phyloP scores from a whole-genome alignment of 805 yeast genomes.

The Candida rishiriensis region DNA sequence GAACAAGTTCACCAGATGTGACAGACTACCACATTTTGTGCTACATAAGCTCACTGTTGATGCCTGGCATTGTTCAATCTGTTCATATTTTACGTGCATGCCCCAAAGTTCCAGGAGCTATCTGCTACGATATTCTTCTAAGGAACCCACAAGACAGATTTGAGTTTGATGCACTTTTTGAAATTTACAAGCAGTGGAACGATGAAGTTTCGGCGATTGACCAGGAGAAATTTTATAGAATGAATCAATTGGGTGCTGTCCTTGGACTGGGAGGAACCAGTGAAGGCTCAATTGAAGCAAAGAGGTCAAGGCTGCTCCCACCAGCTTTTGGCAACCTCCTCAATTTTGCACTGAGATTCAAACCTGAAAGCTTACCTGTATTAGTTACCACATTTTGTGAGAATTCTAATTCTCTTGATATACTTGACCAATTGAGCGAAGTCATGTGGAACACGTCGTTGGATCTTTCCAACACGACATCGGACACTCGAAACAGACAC shows the following conservation, averaged over 20 bases:
- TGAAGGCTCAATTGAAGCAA: constrained; percentile 1
- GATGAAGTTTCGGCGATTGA: constrained; percentile 19
- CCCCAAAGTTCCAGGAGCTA: constrained; percentile 18
- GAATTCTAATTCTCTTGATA: constrained; percentile 6
- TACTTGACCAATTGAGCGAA: constrained; percentile 24
- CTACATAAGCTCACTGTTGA: constrained; percentile 28
- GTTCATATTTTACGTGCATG: constrained; percentile 14
- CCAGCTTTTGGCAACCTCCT: constrained; percentile 26
- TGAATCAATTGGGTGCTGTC: constrained; percentile 10
- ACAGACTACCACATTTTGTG: constrained; percentile 16
- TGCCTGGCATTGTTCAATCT: constrained; percentile 15
- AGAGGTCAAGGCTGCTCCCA: constrained; percentile 20
- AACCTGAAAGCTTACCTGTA: constrained; percentile 16
- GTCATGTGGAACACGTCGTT: constrained; percentile 27
- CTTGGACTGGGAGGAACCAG: no score
- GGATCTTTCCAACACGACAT: constrained; percentile 26
- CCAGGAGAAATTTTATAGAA: constrained; percentile 24
- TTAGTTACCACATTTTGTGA: constrained; percentile 17
- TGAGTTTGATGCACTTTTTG: constrained; percentile 23
- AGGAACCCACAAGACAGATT: constrained; percentile 21
- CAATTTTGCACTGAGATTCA: constrained; percentile 20
- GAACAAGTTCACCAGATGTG: constrained; percentile 4
- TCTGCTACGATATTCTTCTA: constrained; percentile 28
- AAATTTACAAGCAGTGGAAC: constrained; percentile 19
- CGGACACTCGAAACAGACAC: constrained; percentile 16